phyloP scores from a whole-genome alignment of 83 land plant species.

The Thuja plicata region DNA sequence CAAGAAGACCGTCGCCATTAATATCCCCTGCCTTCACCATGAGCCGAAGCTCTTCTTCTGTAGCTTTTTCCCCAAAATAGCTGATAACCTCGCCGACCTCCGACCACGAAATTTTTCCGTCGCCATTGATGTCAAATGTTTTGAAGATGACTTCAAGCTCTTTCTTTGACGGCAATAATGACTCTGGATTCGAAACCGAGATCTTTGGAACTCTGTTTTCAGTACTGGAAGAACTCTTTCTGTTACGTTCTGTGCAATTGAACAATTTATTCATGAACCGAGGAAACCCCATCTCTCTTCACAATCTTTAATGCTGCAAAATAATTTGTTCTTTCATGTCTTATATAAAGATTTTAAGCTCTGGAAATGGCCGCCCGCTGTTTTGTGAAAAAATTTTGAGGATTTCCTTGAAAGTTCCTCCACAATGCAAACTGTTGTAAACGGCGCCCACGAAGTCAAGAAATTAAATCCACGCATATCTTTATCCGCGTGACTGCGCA shows the following conservation, averaged over 20 bases:
- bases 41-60: slow-evolving; percentile 33
- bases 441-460: background rate
- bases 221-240: background rate
- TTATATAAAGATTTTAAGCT: background rate
- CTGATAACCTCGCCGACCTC: slow-evolving; percentile 43
- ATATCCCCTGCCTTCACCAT: slow-evolving; percentile 52
- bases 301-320: too few relatives aligned
- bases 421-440: background rate
- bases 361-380: background rate
- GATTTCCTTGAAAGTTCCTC: background rate
- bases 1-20: slow-evolving; percentile 60
- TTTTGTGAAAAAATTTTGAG: too few relatives aligned
- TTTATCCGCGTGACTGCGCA: background rate
- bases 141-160: slow-evolving; percentile 39
- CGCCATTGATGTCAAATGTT: slow-evolving; percentile 57
- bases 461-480: background rate
- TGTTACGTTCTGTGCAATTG: background rate
- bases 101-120: slow-evolving; percentile 52
- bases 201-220: background rate
- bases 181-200: background rate
- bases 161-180: background rate
- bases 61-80: slow-evolving; percentile 24
- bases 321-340: too few relatives aligned
- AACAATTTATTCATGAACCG: background rate
- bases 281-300: background rate